Base-by-base conservation (phyloP, 2,329 filamentous ascomycete genomes). In the Penicillium sp. region DNA sequence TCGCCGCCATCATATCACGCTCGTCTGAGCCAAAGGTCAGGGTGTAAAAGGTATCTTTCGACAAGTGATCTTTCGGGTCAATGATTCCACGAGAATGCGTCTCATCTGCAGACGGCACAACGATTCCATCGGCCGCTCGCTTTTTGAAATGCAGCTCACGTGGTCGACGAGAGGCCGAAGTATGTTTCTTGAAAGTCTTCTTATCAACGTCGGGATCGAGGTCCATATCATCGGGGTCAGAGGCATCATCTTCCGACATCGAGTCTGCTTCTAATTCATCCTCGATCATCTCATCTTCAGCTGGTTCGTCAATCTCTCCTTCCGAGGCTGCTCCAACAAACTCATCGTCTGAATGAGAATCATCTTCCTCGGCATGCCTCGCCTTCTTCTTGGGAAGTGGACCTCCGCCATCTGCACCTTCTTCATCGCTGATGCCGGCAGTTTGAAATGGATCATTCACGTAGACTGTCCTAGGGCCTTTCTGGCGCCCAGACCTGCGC, bases 11-110 rank as follows among this genome's bases (percentile, higher is more conserved):
- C n/a, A 82, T 62, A 54, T 84, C 82, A 16, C 79, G 74, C 13
- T 74, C 64, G 24, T 74, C 75, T 3, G 78, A 74, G 4, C 83
- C 83, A 67, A 82, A 84, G 1, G 79, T 72, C 48, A 78, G 69
- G 54, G 75, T 76, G 53, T 81, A 64, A 48, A 79, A 74, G n/a
- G 73, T 68, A 41, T 72, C 67, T 60, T 80, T 81, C 2, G 69
- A 70, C 27, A 70, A 64, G 53, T 72, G 71, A 14, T 72, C 67
- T 21, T 64, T 59, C 10, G 72, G 64, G 40, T 72, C 72, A 44
- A 67, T 62, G 13, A 73, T 63, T 8, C 75, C 75, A 2, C 75
- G 68, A 24, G 61, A 72, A 57, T 75, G 75, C 1, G 65, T 67
- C 5, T 70, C 67, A 14, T 66, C 57, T 2, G 59, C 45, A 5